Evolutionary conservation across 1,284 basidiomycete genomes (phyloP), one percentile per base, ranked within the genome.

Genomic region (Apiotrichum veenhuisii): DNA sequence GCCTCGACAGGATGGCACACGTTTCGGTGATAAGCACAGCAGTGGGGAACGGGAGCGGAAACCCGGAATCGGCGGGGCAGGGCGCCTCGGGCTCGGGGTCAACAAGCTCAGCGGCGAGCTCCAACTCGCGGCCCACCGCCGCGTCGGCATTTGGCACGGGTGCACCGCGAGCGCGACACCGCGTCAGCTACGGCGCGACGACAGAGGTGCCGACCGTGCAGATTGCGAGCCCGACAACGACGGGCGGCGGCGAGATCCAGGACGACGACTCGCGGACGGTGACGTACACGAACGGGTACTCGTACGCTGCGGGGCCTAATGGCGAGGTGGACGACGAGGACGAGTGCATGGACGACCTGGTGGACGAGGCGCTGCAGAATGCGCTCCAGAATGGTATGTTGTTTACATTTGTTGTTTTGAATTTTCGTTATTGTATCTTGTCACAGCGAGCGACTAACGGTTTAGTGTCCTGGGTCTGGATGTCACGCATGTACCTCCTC

Each of bases 381-480:
- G 44, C 37, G 25, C 44, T 54, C 23, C 45, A 23, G 26, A 54
- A 46, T n/a, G 25, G 52, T 54, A 41, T 20, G 40, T 17, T 18
- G 8, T 5, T 8, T 8, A 17, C 2, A 18, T 36, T 36, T 36
- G 4, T 36, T 38, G 18, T 38, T 38, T 38, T 38, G 17, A 18
- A n/a, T n/a, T n/a, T n/a, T n/a, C n/a, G n/a, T n/a, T n/a, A n/a
- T n/a, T n/a, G n/a, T n/a, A n/a, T n/a, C n/a, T n/a, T n/a, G n/a
- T n/a, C 37, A 23, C 5, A 43, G 25, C 12, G 2, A 45, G 5
- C 8, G 1, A 33, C 44, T 45, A 3, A 45, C 27, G 12, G 18
- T 17, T n/a, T 36, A 75, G 74, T 75, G 22, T 69, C 73, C 7
- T 77, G 72, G 69, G 54, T 59, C 49, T 70, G 68, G 55, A 70